phyloP scores from a whole-genome alignment of 108 stramenopile genomes.

The Nitzschia palea region DNA sequence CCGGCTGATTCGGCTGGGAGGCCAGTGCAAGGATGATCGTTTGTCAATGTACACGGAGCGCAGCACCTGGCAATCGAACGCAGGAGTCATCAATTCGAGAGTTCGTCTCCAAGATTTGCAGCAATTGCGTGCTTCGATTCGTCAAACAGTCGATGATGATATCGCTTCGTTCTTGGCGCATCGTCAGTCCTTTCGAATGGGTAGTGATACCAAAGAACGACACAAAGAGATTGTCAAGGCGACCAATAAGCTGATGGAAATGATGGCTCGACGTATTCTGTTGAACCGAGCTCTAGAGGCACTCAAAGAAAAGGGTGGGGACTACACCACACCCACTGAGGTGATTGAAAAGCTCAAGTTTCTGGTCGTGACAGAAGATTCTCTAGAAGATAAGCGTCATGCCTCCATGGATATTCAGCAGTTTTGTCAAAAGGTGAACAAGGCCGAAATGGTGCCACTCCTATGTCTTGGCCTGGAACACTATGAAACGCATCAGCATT shows the following conservation, averaged over 20 bases:
- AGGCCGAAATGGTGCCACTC: background rate
- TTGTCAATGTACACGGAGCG: constrained; percentile 6
- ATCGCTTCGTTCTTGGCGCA: constrained; percentile 18
- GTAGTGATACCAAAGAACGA: background rate
- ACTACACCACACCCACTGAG: background rate
- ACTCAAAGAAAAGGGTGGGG: background rate
- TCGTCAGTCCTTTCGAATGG: background rate
- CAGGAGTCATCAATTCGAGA: constrained; percentile 7
- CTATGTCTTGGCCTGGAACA: background rate
- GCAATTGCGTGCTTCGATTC: constrained; percentile 1
- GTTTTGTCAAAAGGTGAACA: background rate
- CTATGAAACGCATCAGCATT: background rate
- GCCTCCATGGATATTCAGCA: background rate
- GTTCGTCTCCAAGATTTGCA: constrained; percentile 4
- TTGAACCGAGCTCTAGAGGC: background rate
- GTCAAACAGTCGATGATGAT: constrained; percentile 8
- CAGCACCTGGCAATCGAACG: constrained; percentile 7
- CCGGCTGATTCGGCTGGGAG: constrained; percentile 13
- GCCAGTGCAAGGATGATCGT: constrained; percentile 19
- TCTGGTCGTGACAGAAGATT: background rate
- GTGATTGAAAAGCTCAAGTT: background rate
- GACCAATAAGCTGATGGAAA: constrained; percentile 10
- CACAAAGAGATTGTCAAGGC: constrained; percentile 4
- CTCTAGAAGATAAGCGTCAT: background rate
- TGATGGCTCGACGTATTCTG: constrained; percentile 1